These are phyloP conservation scores for Ogataea hybrid DNA, from an alignment of 1,139 yeast genomes.

Conservation along the genomic window DNA sequence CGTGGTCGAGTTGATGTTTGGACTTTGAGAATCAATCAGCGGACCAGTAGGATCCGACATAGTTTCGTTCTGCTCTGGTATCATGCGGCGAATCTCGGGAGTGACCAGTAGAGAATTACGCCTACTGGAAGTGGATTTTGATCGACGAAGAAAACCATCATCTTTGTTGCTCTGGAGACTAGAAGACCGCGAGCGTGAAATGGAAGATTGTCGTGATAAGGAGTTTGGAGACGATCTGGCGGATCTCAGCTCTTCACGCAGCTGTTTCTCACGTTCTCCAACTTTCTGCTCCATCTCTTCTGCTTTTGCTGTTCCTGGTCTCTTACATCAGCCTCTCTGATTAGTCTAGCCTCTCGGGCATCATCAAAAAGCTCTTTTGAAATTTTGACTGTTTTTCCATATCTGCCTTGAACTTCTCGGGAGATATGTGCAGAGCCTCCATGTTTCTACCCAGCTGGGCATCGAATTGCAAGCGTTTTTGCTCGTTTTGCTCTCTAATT, in stretches of 20 bases:
- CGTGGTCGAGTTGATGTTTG: constrained; percentile 18
- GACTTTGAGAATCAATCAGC: constrained; percentile 10
- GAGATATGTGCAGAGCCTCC: constrained; percentile 28
- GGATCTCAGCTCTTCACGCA: constrained; percentile 27
- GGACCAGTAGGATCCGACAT: constrained; percentile 7
- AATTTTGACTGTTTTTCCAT: constrained; percentile 30
- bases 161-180: constrained; percentile 11
- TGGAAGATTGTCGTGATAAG: constrained; percentile 25
- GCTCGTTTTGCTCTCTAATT: constrained; percentile 22
- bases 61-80: neutral
- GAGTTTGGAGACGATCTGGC: constrained; percentile 11
- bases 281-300: constrained; percentile 21
- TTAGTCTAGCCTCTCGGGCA: constrained; percentile 28
- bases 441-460: constrained; percentile 17
- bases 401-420: constrained; percentile 28
- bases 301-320: constrained; percentile 21
- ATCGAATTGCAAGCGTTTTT: constrained; percentile 9
- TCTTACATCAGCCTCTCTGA: constrained; percentile 24
- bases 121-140: constrained; percentile 9
- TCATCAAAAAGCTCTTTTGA: constrained; percentile 27
- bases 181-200: constrained; percentile 19
- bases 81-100: constrained; percentile 15
- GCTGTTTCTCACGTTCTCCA: constrained; percentile 29
- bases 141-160: constrained; percentile 2
- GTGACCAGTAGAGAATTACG: constrained; percentile 14